These are phyloP conservation scores for Cladophialophora psammophila DNA, from an alignment of 2,329 filamentous ascomycete genomes.

Conservation along the genomic window DNA sequence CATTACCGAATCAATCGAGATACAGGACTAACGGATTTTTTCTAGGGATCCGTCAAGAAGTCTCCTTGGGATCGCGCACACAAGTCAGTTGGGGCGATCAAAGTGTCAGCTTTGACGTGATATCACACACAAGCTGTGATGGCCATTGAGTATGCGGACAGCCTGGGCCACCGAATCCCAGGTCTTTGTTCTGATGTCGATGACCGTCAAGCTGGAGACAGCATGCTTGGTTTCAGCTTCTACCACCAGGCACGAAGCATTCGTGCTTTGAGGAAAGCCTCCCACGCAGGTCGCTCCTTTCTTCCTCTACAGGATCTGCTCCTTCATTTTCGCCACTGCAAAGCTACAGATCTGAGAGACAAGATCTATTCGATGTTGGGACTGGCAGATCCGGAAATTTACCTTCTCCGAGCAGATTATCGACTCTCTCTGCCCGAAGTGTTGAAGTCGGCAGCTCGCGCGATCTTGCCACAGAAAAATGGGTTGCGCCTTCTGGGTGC, in stretches of 20 bases:
- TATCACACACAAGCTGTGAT: slow-evolving; percentile 19
- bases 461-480: slow-evolving; percentile 14
- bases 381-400: slow-evolving; percentile 19
- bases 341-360: slow-evolving; percentile 22
- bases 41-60: slow-evolving; percentile 20
- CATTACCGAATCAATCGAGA: too few relatives aligned
- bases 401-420: slow-evolving; percentile 16
- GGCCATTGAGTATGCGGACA: slow-evolving; percentile 16
- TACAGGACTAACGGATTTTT: neutral
- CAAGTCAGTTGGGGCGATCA: slow-evolving; percentile 21
- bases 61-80: neutral
- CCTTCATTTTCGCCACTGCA: slow-evolving; percentile 8
- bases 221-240: slow-evolving; percentile 5
- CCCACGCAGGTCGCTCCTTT: slow-evolving; percentile 7
- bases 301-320: slow-evolving; percentile 4
- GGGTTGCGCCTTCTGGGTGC: slow-evolving; percentile 16
- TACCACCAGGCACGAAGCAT: slow-evolving; percentile 13
- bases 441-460: slow-evolving; percentile 4
- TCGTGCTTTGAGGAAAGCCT: slow-evolving; percentile 12
- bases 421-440: slow-evolving; percentile 13
- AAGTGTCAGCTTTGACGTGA: slow-evolving; percentile 2
- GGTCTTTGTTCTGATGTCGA: neutral
- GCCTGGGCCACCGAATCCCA: slow-evolving; percentile 5
- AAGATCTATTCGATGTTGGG: slow-evolving; percentile 22
- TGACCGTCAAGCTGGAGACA: neutral